phyloP scores from a whole-genome alignment of 768 basidiomycete genomes.

The Nidularia pulvinata region DNA sequence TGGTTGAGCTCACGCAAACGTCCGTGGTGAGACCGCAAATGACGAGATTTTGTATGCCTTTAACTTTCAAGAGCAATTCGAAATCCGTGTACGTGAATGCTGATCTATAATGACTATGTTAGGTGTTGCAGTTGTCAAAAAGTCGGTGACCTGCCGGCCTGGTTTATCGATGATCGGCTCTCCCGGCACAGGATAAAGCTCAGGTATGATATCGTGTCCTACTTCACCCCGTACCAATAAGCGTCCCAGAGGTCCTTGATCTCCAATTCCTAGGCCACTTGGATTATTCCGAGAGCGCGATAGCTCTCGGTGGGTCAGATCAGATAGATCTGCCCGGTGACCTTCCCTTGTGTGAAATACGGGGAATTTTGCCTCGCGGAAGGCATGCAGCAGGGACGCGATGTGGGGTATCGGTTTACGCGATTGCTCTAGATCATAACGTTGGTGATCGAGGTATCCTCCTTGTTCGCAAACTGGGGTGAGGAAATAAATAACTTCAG shows the following conservation, averaged over 20 bases:
- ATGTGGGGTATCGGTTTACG: conserved; percentile 3
- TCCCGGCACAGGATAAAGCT: conserved; percentile 2
- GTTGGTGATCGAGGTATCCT: conserved; percentile 4
- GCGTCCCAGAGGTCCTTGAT: conserved; percentile 2
- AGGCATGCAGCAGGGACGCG: conserved; percentile 1
- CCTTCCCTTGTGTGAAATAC: conserved; percentile 4
- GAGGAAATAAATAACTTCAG: not conserved
- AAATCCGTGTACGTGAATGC: conserved; percentile 5
- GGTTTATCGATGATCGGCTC: conserved; percentile 6
- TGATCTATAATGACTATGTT: not conserved
- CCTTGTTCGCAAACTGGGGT: conserved; percentile 2
- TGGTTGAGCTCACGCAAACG: conserved; percentile 4
- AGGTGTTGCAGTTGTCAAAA: not conserved
- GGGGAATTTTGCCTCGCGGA: conserved; percentile 2
- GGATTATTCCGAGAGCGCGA: conserved; percentile 3
- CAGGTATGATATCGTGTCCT: conserved; percentile 6
- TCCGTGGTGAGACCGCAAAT: conserved; percentile 5
- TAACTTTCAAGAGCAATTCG: conserved; percentile 4
- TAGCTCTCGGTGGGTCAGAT: conserved; percentile 1
- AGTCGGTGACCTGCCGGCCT: not conserved
- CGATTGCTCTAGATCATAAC: not conserved
- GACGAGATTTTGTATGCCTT: conserved; percentile 1
- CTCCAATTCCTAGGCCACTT: conserved; percentile 1
- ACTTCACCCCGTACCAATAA: conserved; percentile 2
- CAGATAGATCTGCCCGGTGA: conserved; percentile 3